Percentiles rank a stretch among this genome's conserved stretches.
phyloP scores from a whole-genome alignment of 2,329 filamentous ascomycete species.

The Botrytis cinerea region DNA sequence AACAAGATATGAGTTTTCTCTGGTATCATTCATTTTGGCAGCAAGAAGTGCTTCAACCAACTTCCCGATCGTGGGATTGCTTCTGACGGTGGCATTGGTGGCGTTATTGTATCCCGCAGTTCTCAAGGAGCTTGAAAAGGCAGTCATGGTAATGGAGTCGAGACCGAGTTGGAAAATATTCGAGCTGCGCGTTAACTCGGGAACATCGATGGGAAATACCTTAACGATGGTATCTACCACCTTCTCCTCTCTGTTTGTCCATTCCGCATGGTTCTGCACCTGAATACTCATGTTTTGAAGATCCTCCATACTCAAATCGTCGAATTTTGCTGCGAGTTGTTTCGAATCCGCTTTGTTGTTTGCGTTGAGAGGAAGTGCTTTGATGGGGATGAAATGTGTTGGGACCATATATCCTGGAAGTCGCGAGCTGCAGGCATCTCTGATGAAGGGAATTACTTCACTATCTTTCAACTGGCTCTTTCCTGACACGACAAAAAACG shows the following conservation, averaged over 20 bases:
- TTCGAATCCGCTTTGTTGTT: constrained; percentile 90
- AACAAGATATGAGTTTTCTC: constrained; percentile 35
- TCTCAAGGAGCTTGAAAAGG: constrained; percentile 66
- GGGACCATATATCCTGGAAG: constrained; percentile 90
- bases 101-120: constrained; percentile 60
- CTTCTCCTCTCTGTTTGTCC: constrained; percentile 46
- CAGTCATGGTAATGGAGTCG: constrained; percentile 82
- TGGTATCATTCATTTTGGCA: constrained; percentile 15
- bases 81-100: constrained; percentile 68
- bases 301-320: constrained; percentile 56
- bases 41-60: constrained; percentile 43
- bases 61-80: constrained; percentile 54
- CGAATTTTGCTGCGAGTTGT: constrained; percentile 66
- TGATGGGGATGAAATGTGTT: constrained; percentile 74
- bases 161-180: constrained; percentile 85
- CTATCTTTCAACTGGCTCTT: constrained; percentile 38
- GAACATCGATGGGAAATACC: constrained; percentile 42
- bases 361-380: constrained; percentile 73
- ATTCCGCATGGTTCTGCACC: constrained; percentile 38
- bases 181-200: constrained; percentile 51
- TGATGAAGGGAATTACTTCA: constrained; percentile 50
- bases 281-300: constrained; percentile 57
- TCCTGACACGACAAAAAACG: constrained; percentile 61
- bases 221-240: constrained; percentile 57
- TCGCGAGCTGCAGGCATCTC: constrained; percentile 64